A percentile compares a stretch with the other conserved stretches of the same genome.
Evolutionary conservation across 2,329 filamentous ascomycete species (phyloP).

Genomic region (Waltergamsia citrina): DNA sequence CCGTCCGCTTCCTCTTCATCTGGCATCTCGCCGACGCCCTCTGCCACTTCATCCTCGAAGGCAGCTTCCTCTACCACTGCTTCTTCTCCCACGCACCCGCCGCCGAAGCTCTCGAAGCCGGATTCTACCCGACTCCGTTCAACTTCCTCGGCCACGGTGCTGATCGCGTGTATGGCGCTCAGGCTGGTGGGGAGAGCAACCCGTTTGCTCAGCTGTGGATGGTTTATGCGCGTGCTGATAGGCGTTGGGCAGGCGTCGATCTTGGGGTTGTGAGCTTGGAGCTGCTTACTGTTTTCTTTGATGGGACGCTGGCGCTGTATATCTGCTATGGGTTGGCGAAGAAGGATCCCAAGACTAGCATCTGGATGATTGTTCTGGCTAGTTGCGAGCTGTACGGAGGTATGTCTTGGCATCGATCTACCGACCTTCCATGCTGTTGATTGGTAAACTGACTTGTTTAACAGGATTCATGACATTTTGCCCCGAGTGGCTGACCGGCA

Average conservation of each 20-base stretch:
- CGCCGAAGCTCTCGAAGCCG: slow-evolving; percentile 17
- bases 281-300: slow-evolving; percentile 54
- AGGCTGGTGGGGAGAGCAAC: slow-evolving; percentile 43
- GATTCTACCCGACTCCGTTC: slow-evolving; percentile 35
- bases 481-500: slow-evolving; percentile 58
- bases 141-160: slow-evolving; percentile 39
- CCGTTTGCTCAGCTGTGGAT: slow-evolving; percentile 55
- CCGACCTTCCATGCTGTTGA: not conserved
- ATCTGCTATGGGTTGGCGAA: slow-evolving; percentile 52
- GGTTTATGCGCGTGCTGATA: slow-evolving; percentile 58
- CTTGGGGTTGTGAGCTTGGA: slow-evolving; percentile 54
- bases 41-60: slow-evolving; percentile 86
- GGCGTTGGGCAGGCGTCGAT: slow-evolving; percentile 54
- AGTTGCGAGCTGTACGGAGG: slow-evolving; percentile 59
- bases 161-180: slow-evolving; percentile 44
- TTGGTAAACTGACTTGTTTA: not conserved
- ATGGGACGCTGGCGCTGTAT: slow-evolving; percentile 48
- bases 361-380: slow-evolving; percentile 56
- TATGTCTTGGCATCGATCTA: slow-evolving; percentile 15
- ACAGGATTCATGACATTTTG: slow-evolving; percentile 62
- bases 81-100: slow-evolving; percentile 56
- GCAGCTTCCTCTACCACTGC: slow-evolving; percentile 86
- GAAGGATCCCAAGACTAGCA: slow-evolving; percentile 42
- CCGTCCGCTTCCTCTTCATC: slow-evolving; percentile 72
- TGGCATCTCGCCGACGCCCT: slow-evolving; percentile 93